Percentiles rank a stretch among this genome's conserved stretches.
Conservation (phyloP, 108 stramenopile species). For the Cyclotella atomus region DNA sequence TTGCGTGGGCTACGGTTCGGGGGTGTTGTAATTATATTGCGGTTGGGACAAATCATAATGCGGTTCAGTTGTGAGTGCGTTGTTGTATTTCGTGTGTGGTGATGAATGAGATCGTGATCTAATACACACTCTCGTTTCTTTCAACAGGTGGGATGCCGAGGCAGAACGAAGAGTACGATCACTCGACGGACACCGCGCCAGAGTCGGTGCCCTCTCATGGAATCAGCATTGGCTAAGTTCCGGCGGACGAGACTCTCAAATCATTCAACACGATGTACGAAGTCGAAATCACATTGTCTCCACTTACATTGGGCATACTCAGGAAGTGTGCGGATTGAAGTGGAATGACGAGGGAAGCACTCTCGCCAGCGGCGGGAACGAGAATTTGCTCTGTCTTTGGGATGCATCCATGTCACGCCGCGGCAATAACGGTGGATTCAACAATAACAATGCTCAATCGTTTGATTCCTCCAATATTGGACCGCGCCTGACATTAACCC, state of each 20-base stretch:
- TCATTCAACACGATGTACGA: conserved; percentile 96
- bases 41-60: conserved; percentile 88
- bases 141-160: conserved; percentile 38
- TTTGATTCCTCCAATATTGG: conserved; percentile 34
- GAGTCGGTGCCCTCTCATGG: conserved; percentile 96
- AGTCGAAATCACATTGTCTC: conserved; percentile 65
- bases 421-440: conserved; percentile 2
- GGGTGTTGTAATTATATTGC: conserved; percentile 79
- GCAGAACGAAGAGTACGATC: conserved; percentile 73
- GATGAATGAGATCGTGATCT: not conserved
- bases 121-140: not conserved
- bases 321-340: conserved; percentile 86
- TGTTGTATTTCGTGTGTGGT: not conserved
- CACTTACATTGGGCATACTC: conserved; percentile 72
- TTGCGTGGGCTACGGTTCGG: conserved; percentile 75
- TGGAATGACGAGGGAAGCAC: conserved; percentile 93
- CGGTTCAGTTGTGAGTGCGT: conserved; percentile 71
- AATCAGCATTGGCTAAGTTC: conserved; percentile 91
- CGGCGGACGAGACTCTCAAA: conserved; percentile 90
- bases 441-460: not conserved
- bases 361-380: conserved; percentile 98
- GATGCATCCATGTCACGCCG: conserved; percentile 83
- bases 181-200: conserved; percentile 89
- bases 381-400: conserved; percentile 98
- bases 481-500: conserved; percentile 84